phyloP scores from a whole-genome alignment of 2,329 filamentous ascomycete species.

The Nannizzia gypsea region DNA sequence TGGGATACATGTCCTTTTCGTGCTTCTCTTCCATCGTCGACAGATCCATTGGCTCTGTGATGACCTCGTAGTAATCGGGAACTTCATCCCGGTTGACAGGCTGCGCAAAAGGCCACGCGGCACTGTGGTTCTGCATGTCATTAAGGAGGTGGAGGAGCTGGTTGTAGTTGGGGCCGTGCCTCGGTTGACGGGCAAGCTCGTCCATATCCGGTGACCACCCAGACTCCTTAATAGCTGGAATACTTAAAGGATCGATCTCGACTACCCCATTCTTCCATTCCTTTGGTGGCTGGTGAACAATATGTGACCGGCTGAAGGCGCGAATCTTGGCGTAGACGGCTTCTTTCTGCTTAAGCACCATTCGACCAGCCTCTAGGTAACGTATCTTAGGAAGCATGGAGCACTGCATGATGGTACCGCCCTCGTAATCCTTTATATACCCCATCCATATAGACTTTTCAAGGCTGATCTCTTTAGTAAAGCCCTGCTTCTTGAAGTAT shows the following conservation, averaged over 20 bases:
- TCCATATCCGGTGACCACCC: slow-evolving; percentile 99
- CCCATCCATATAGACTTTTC: slow-evolving; percentile 93
- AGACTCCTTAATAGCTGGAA: slow-evolving; percentile 77
- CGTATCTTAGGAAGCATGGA: slow-evolving; percentile 91
- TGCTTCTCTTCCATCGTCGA: slow-evolving; percentile 92
- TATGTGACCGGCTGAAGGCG: slow-evolving; percentile 77
- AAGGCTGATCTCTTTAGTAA: slow-evolving; percentile 95
- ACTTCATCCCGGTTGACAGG: slow-evolving; percentile 95
- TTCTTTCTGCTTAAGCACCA: slow-evolving; percentile 96
- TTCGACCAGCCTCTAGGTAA: slow-evolving; percentile 82
- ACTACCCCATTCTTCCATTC: slow-evolving; percentile 68
- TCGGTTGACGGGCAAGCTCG: slow-evolving; percentile 83
- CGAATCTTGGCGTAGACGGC: slow-evolving; percentile 89
- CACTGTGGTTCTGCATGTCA: slow-evolving; percentile 85
- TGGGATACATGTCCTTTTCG: slow-evolving; percentile 82
- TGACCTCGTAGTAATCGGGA: slow-evolving; percentile 97
- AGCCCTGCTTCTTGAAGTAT: slow-evolving; percentile 98
- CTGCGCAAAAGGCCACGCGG: slow-evolving; percentile 87
- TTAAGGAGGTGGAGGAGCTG: slow-evolving; percentile 85
- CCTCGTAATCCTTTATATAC: slow-evolving; percentile 99
- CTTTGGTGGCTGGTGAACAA: slow-evolving; percentile 71
- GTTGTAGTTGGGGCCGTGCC: slow-evolving; percentile 93
- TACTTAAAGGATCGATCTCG: slow-evolving; percentile 72
- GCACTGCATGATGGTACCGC: slow-evolving; percentile 98
- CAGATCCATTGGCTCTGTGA: slow-evolving; percentile 94